Evolutionary conservation across 192 early-diverging fungal species (phyloP).

Genomic region (Coemansia sp.): DNA sequence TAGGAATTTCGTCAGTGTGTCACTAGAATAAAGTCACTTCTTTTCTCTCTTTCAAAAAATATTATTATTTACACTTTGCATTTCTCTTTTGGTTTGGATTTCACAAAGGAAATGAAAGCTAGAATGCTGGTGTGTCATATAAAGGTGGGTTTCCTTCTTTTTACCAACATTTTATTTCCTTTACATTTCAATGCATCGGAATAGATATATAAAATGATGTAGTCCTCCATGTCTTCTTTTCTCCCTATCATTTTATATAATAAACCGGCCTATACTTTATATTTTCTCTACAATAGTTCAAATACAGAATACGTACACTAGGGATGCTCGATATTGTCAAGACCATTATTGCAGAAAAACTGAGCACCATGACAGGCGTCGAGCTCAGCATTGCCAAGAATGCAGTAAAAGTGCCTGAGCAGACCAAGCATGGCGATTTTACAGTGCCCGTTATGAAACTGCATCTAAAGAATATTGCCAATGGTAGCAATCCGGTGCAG

Average conservation of each 20-base stretch:
- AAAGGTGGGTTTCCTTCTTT: too few relatives aligned
- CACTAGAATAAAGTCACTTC: too few relatives aligned
- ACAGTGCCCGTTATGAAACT: conserved; percentile 67
- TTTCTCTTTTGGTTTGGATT: too few relatives aligned
- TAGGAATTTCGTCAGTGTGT: too few relatives aligned
- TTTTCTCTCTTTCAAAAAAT: too few relatives aligned
- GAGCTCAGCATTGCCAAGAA: conserved; percentile 52
- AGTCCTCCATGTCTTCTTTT: too few relatives aligned
- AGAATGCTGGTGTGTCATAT: too few relatives aligned
- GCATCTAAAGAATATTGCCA: conserved; percentile 57
- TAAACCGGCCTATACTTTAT: neutral
- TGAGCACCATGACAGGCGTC: conserved; percentile 58
- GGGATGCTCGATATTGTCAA: conserved; percentile 64
- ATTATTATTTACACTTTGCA: too few relatives aligned
- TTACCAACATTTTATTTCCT: too few relatives aligned
- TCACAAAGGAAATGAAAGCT: too few relatives aligned
- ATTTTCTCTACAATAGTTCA: too few relatives aligned
- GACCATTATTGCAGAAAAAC: conserved; percentile 57
- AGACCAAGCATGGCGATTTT: conserved; percentile 65
- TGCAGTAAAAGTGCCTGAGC: conserved; percentile 63
- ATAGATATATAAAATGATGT: neutral
- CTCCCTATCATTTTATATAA: neutral
- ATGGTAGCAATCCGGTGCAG: conserved; percentile 62
- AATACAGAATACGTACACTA: neutral
- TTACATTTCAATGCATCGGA: too few relatives aligned